Evolutionary conservation across 2,329 filamentous ascomycete genomes (phyloP).

Genomic region (Claviceps capensis): DNA sequence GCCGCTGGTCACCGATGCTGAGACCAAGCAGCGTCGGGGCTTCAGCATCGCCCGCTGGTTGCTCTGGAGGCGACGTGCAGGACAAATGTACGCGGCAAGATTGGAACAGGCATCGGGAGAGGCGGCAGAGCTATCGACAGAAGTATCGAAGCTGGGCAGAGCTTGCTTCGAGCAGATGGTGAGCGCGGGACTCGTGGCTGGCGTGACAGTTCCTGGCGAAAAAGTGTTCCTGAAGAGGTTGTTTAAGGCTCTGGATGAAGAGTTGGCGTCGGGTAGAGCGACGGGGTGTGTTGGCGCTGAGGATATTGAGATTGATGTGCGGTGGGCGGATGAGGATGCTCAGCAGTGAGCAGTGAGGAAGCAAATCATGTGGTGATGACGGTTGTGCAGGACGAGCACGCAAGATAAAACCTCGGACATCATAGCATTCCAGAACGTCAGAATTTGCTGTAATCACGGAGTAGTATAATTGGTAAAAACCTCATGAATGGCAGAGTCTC

Average conservation of each 20-base stretch:
- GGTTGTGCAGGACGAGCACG: too few relatives aligned
- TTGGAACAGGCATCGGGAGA: background rate
- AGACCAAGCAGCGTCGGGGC: background rate
- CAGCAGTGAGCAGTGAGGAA: background rate
- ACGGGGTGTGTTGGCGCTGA: conserved; percentile 2
- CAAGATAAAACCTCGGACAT: too few relatives aligned
- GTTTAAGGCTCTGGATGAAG: conserved; percentile 5
- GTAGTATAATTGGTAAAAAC: too few relatives aligned
- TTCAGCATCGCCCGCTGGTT: conserved; percentile 6
- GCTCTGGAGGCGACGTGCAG: conserved; percentile 5
- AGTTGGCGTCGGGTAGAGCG: conserved; percentile 1
- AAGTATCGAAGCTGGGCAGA: conserved; percentile 1
- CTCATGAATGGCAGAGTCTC: too few relatives aligned
- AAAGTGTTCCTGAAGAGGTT: conserved; percentile 3
- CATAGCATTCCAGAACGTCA: too few relatives aligned
- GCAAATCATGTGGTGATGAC: too few relatives aligned
- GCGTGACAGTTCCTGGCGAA: conserved; percentile 5
- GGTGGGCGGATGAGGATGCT: background rate
- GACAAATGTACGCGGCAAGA: conserved; percentile 2
- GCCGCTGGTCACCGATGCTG: background rate
- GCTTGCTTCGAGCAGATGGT: conserved; percentile 6
- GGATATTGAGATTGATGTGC: conserved; percentile 5
- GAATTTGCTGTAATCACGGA: too few relatives aligned
- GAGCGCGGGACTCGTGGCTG: background rate
- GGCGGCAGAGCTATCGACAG: too few relatives aligned